Conservation (phyloP, 768 basidiomycete genomes). For the Suillus decipiens region DNA sequence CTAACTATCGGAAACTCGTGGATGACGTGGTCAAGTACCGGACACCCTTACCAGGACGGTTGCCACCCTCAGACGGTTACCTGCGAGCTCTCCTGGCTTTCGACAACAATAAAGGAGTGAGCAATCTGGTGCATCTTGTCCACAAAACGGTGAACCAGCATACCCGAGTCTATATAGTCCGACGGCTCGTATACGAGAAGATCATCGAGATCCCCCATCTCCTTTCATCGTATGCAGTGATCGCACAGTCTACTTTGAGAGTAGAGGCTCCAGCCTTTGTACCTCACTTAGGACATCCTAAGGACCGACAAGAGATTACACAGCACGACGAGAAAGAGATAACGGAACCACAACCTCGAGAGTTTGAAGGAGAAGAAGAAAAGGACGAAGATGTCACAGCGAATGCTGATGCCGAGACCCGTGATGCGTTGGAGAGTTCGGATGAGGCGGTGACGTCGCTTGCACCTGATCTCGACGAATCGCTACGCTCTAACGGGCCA, state of each 20-base stretch:
- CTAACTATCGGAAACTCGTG: slow-evolving; percentile 16
- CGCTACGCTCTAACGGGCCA: slow-evolving; percentile 19
- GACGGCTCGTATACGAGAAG: slow-evolving; percentile 32
- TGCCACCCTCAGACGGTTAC: slow-evolving; percentile 9
- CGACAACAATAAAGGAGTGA: slow-evolving; percentile 16
- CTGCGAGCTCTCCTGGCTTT: slow-evolving; percentile 19
- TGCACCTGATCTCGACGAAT: slow-evolving; percentile 16
- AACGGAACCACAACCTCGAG: not conserved
- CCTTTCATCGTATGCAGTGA: slow-evolving; percentile 21
- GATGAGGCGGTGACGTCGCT: slow-evolving; percentile 14
- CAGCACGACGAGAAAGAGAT: slow-evolving; percentile 1
- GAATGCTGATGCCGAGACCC: not conserved
- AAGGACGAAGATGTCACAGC: slow-evolving; percentile 14
- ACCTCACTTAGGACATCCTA: not conserved
- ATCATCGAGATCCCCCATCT: slow-evolving; percentile 33
- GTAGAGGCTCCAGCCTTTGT: slow-evolving; percentile 22
- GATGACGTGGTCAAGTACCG: slow-evolving; percentile 9
- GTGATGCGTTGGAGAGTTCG: not conserved
- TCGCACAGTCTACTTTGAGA: slow-evolving; percentile 18
- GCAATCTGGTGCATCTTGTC: slow-evolving; percentile 28
- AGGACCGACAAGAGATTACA: not conserved
- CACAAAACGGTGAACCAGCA: slow-evolving; percentile 13
- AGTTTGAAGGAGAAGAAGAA: slow-evolving; percentile 11
- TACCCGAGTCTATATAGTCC: slow-evolving; percentile 15
- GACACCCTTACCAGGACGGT: not conserved